These are phyloP conservation scores for Fistulinella cinereoalba DNA, from an alignment of 1,284 basidiomycete genomes.

Conservation along the genomic window DNA sequence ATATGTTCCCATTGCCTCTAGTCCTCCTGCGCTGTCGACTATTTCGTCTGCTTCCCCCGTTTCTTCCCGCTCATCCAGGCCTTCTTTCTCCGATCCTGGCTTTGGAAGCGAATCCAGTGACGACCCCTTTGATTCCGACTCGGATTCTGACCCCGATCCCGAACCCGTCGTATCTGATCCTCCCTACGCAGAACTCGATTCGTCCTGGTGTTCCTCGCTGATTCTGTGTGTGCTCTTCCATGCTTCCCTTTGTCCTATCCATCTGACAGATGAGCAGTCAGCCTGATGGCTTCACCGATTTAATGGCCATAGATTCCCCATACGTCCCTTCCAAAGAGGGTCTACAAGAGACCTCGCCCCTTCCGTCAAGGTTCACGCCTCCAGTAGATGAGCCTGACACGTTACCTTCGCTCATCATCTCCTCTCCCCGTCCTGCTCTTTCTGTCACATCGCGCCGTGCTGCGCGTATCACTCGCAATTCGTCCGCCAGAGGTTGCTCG, in stretches of 20 bases:
- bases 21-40: constrained; percentile 27
- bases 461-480: constrained; percentile 14
- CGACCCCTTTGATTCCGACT: constrained; percentile 26
- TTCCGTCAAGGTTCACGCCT: constrained; percentile 3
- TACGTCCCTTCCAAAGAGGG: constrained; percentile 12
- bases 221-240: constrained; percentile 21
- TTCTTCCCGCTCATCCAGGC: constrained; percentile 21
- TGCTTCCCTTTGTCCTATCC: constrained; percentile 1
- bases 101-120: constrained; percentile 25
- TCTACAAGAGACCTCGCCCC: constrained; percentile 7
- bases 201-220: constrained; percentile 14
- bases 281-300: constrained; percentile 5
- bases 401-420: neutral
- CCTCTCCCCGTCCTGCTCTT: neutral
- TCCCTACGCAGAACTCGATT: constrained; percentile 10
- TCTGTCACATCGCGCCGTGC: constrained; percentile 3
- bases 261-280: constrained; percentile 24
- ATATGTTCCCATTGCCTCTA: constrained; percentile 20
- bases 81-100: constrained; percentile 20
- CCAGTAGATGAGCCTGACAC: neutral
- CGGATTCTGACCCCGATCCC: constrained; percentile 27
- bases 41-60: constrained; percentile 26
- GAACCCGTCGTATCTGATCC: constrained; percentile 20
- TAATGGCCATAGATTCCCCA: constrained; percentile 9
- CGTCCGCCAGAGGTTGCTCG: constrained; percentile 1